These are phyloP conservation scores for Fusarium newnesense DNA, from an alignment of 2,329 filamentous ascomycete genomes.

Conservation along the genomic window DNA sequence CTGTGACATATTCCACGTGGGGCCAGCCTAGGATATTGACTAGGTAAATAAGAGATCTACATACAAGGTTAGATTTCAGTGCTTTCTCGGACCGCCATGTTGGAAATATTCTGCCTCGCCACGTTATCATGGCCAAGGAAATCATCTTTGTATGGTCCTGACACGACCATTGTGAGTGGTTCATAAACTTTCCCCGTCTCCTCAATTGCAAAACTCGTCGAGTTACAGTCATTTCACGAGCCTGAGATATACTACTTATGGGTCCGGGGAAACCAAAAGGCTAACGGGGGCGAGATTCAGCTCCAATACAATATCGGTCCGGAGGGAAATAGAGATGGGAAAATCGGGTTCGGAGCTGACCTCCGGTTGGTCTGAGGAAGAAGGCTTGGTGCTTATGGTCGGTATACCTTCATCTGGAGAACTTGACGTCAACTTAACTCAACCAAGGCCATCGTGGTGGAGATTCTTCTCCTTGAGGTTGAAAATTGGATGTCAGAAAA, in stretches of 20 bases:
- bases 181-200: neutral
- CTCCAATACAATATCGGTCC: neutral
- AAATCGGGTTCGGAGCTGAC: conserved; percentile 16
- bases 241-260: conserved; percentile 2
- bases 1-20: conserved; percentile 17
- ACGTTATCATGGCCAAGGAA: neutral
- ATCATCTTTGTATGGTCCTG: neutral
- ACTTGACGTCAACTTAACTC: conserved; percentile 32
- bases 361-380: conserved; percentile 22
- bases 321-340: neutral
- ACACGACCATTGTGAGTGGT: neutral
- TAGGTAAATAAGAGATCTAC: conserved; percentile 12
- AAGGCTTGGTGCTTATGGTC: neutral
- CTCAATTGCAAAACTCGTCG: neutral
- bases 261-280: conserved; percentile 1
- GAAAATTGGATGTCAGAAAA: neutral
- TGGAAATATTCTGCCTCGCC: neutral
- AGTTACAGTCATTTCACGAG: neutral
- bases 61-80: conserved; percentile 18
- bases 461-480: neutral
- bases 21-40: conserved; percentile 1
- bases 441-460: neutral
- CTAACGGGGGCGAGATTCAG: conserved; percentile 1
- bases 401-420: conserved; percentile 14
- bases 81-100: neutral